A percentile compares a stretch with the other conserved stretches of the same genome.
Conservation (phyloP, 2,329 filamentous ascomycete genomes). For the Arthrobotrys conoides region DNA sequence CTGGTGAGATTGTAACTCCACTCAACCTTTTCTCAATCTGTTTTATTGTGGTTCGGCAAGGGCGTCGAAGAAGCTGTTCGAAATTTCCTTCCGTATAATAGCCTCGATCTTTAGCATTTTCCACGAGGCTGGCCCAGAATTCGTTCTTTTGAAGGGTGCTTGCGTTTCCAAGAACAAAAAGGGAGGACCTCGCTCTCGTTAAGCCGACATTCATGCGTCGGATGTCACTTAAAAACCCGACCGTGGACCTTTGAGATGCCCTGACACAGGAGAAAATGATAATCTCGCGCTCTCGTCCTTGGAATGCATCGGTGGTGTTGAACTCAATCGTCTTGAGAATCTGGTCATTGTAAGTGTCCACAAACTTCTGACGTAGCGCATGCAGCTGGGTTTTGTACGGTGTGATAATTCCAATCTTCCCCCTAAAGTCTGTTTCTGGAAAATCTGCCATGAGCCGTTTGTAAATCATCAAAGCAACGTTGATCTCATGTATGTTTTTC, state of each 20-base stretch:
- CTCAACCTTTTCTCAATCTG: conserved; percentile 54
- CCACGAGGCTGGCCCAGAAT: conserved; percentile 89
- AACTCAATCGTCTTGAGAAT: conserved; percentile 90
- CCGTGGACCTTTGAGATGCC: conserved; percentile 90
- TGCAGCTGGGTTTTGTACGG: conserved; percentile 95
- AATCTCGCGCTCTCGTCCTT: conserved; percentile 95
- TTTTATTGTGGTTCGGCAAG: conserved; percentile 53
- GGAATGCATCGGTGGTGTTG: conserved; percentile 98
- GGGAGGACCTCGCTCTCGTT: conserved; percentile 93
- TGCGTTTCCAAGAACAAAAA: conserved; percentile 97
- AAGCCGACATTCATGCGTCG: conserved; percentile 99
- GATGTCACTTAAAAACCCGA: conserved; percentile 98
- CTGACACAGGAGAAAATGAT: conserved; percentile 99
- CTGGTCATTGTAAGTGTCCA: conserved; percentile 77
- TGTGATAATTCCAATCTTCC: conserved; percentile 96
- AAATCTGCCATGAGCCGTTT: conserved; percentile 83
- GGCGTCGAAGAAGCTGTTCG: conserved; percentile 46
- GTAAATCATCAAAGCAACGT: conserved; percentile 88
- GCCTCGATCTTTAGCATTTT: conserved; percentile 81
- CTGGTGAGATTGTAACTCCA: conserved; percentile 47
- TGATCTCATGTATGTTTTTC: conserved; percentile 88
- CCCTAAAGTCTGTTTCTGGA: conserved; percentile 76
- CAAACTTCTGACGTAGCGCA: conserved; percentile 83
- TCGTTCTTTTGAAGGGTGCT: conserved; percentile 86
- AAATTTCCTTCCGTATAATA: conserved; percentile 80